A percentile compares a stretch with the other conserved stretches of the same genome.
phyloP scores from a whole-genome alignment of 306 rosid genomes.

The Delonix regia region DNA sequence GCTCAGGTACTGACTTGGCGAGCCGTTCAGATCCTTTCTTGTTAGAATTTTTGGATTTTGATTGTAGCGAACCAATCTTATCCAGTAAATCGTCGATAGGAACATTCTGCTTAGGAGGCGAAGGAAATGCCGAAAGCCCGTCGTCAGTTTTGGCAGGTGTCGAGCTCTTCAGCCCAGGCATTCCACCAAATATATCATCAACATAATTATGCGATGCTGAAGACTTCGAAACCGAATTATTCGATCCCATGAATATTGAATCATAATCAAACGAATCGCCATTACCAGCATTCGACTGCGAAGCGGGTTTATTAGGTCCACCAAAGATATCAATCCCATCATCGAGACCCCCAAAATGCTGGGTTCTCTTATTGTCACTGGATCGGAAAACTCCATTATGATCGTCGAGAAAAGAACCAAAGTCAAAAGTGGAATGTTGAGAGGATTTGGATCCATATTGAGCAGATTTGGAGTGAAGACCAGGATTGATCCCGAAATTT shows the following conservation, averaged over 20 bases:
- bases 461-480: constrained; percentile 42
- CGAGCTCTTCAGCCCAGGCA: constrained; percentile 48
- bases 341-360: constrained; percentile 42
- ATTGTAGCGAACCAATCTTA: constrained; percentile 50
- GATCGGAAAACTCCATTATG: constrained; percentile 23
- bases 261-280: constrained; percentile 54
- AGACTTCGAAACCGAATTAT: constrained; percentile 37
- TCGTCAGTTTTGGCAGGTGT: constrained; percentile 40
- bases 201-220: constrained; percentile 37
- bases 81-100: constrained; percentile 57
- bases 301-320: constrained; percentile 34
- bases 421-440: constrained; percentile 38
- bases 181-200: constrained; percentile 76
- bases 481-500: constrained; percentile 45
- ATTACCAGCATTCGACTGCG: constrained; percentile 33
- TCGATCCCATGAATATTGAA: constrained; percentile 59
- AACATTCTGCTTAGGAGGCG: constrained; percentile 45
- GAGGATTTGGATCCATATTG: constrained; percentile 48
- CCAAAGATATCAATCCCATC: constrained; percentile 55
- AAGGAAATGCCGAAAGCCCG: constrained; percentile 42
- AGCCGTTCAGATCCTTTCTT: constrained; percentile 13
- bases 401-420: constrained; percentile 39
- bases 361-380: constrained; percentile 29
- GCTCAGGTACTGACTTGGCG: constrained; percentile 31
- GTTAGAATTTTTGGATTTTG: constrained; percentile 34